Conservation (phyloP, 192 early-diverging fungal species). For the Podila horticola region DNA sequence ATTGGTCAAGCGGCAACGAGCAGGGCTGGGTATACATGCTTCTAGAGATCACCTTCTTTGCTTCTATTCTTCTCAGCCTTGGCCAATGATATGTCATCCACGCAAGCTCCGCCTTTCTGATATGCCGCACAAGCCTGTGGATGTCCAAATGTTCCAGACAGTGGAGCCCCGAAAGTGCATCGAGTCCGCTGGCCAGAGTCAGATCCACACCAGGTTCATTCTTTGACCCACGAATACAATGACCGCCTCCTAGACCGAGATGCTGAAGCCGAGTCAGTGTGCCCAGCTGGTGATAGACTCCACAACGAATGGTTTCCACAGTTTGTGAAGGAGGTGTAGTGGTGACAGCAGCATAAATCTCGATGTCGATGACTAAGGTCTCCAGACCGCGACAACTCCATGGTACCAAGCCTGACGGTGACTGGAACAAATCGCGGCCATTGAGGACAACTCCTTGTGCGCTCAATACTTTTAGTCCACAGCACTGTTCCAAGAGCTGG, state of each 20-base stretch:
- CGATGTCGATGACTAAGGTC: slow-evolving; percentile 27
- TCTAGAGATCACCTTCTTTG: neutral
- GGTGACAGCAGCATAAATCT: slow-evolving; percentile 10
- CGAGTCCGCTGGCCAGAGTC: slow-evolving; percentile 31
- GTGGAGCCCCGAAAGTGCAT: neutral
- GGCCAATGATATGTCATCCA: slow-evolving; percentile 46
- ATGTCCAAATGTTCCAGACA: slow-evolving; percentile 34
- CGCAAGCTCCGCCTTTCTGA: slow-evolving; percentile 8
- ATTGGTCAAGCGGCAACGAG: neutral
- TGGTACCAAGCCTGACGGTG: neutral
- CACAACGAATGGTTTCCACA: slow-evolving; percentile 2
- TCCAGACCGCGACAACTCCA: slow-evolving; percentile 31
- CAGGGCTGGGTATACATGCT: too few species aligned
- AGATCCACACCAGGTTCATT: slow-evolving; percentile 25
- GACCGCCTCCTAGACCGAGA: slow-evolving; percentile 43
- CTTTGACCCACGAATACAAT: slow-evolving; percentile 17
- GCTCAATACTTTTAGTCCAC: slow-evolving; percentile 9
- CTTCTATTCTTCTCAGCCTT: slow-evolving; percentile 7
- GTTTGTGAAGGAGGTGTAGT: neutral
- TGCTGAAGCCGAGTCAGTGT: slow-evolving; percentile 13
- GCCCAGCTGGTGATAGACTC: slow-evolving; percentile 19
- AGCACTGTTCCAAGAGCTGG: slow-evolving; percentile 10
- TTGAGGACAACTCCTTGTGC: slow-evolving; percentile 42
- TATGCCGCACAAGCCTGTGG: slow-evolving; percentile 1
- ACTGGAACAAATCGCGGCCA: slow-evolving; percentile 14